Percentiles rank a stretch among this genome's conserved stretches.
Conservation (phyloP, 805 yeast species). For the Cyberlindnera suaveolens region DNA sequence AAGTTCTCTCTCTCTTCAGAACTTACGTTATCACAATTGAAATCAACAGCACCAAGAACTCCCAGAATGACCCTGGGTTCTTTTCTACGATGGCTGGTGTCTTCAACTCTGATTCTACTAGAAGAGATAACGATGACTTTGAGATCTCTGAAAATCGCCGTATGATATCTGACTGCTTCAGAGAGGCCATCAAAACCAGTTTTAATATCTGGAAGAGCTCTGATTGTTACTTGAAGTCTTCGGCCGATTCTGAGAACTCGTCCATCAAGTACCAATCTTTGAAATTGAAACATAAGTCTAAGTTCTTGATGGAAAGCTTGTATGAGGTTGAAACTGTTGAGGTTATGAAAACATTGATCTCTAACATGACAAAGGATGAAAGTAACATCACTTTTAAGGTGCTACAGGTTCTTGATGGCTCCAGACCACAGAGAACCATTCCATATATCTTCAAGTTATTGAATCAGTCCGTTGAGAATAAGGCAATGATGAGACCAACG, state of each 20-base stretch:
- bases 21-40: constrained; percentile 49
- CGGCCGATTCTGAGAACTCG: constrained; percentile 20
- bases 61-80: constrained; percentile 47
- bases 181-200: constrained; percentile 47
- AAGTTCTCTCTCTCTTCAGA: constrained; percentile 40
- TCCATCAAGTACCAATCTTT: constrained; percentile 43
- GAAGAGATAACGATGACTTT: constrained; percentile 1
- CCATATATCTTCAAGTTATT: constrained; percentile 61
- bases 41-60: constrained; percentile 11
- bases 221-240: constrained; percentile 32
- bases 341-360: constrained; percentile 59
- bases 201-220: constrained; percentile 69
- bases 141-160: constrained; percentile 13
- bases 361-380: constrained; percentile 7
- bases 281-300: constrained; percentile 63
- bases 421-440: constrained; percentile 67
- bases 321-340: constrained; percentile 68
- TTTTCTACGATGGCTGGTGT: constrained; percentile 67
- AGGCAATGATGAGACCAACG: constrained; percentile 12
- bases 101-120: constrained; percentile 55
- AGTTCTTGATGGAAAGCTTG: constrained; percentile 56
- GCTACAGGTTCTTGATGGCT: constrained; percentile 78
- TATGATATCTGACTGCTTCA: constrained; percentile 41
- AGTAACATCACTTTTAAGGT: constrained; percentile 44
- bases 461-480: constrained; percentile 23